Conservation (phyloP, 1,284 basidiomycete species). For the Termitomyces sp. region DNA sequence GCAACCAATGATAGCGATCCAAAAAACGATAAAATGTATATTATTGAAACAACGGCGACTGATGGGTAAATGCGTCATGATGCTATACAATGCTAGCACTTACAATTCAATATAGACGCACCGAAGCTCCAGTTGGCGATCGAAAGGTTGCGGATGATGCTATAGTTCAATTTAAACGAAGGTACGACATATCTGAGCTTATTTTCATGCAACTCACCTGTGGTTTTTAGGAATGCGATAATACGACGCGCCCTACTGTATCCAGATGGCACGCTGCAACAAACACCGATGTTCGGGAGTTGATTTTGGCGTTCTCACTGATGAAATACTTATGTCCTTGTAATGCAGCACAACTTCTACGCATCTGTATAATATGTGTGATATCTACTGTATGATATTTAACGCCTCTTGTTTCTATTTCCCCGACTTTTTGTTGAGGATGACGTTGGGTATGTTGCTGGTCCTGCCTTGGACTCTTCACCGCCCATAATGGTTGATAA, state of each 20-base stretch:
- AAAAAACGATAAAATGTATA: slow-evolving; percentile 66
- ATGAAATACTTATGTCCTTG: background rate
- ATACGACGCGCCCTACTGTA: slow-evolving; percentile 54
- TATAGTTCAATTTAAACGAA: slow-evolving; percentile 59
- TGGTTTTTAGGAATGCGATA: slow-evolving; percentile 44
- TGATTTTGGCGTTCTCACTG: background rate
- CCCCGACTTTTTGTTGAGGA: slow-evolving; percentile 12
- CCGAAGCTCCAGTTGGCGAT: slow-evolving; percentile 37
- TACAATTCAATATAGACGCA: slow-evolving; percentile 20
- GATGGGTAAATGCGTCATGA: slow-evolving; percentile 32
- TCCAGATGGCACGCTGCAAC: slow-evolving; percentile 22
- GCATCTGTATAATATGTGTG: slow-evolving; percentile 2
- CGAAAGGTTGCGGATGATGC: slow-evolving; percentile 42
- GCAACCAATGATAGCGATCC: slow-evolving; percentile 40
- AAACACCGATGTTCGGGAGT: background rate
- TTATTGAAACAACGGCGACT: slow-evolving; percentile 55
- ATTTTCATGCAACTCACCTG: slow-evolving; percentile 3
- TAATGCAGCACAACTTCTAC: background rate
- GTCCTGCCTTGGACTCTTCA: slow-evolving; percentile 4
- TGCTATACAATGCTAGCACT: slow-evolving; percentile 7
- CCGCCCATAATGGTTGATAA: slow-evolving; percentile 26
- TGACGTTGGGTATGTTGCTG: background rate
- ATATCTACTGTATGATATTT: slow-evolving; percentile 7
- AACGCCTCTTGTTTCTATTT: slow-evolving; percentile 17
- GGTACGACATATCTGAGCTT: slow-evolving; percentile 33